phyloP scores from a whole-genome alignment of 352 stramenopile species.

The Globisporangium recalcitrans region DNA sequence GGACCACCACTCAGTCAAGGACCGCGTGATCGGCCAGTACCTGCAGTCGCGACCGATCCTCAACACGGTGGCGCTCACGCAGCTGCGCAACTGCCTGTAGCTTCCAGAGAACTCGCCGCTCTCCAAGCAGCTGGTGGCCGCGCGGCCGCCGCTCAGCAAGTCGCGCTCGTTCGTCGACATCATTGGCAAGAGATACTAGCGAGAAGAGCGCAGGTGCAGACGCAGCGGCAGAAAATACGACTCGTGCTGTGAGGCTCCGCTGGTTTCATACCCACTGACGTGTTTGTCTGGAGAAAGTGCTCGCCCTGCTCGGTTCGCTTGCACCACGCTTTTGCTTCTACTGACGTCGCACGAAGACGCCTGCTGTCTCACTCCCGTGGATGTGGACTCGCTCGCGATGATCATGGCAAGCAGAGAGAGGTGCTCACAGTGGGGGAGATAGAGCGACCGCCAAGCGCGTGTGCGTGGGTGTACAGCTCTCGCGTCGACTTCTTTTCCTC shows the following conservation, averaged over 20 bases:
- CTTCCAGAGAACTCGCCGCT: conserved; percentile 47
- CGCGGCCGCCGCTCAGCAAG: conserved; percentile 18
- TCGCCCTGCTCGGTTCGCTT: background rate
- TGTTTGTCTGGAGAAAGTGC: background rate
- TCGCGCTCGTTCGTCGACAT: conserved; percentile 45
- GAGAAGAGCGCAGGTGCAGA: background rate
- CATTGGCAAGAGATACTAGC: conserved; percentile 21
- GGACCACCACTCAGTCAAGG: conserved; percentile 42
- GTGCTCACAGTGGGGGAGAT: background rate
- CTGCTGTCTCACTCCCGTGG: background rate
- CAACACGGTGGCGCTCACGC: conserved; percentile 35
- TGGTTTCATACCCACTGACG: background rate
- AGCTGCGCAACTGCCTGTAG: conserved; percentile 49
- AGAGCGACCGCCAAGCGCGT: background rate
- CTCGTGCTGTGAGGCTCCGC: background rate
- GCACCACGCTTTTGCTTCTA: background rate
- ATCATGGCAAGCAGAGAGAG: conserved; percentile 11
- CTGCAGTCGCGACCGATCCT: conserved; percentile 32
- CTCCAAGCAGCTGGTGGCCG: conserved; percentile 39
- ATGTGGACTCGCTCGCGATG: conserved; percentile 9
- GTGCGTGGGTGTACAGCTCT: background rate
- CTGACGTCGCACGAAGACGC: background rate
- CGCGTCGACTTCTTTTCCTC: background rate
- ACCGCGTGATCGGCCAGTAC: conserved; percentile 44
- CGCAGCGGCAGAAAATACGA: background rate